Evolutionary conservation across 106 monocot genomes (phyloP), one percentile per base, ranked within the genome.

Genomic region (Dactylorhiza incarnata): DNA sequence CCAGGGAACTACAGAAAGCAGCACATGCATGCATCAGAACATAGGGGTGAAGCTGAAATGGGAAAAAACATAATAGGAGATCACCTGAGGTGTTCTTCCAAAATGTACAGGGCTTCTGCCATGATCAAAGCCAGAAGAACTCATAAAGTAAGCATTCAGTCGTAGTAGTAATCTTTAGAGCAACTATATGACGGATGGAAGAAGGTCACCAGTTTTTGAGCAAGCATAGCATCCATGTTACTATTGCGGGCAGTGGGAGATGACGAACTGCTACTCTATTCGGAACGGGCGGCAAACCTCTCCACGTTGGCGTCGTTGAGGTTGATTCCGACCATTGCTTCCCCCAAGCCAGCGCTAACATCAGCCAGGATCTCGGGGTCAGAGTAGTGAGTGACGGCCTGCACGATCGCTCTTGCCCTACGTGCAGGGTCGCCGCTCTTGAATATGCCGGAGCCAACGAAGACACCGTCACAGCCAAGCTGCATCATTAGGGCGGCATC

Each of bases 401-500:
- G 86, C 23, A 86, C 86, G 45, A 86, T 86, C 3, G 82, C 82
- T 29, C 82, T 70, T 7, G 86, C 86, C 55, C 82, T 71, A 43
- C 73, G 50, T 6, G 86, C 77, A 10, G 86, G 86, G 8, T 86
- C 82, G 54, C 82, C 86, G 45, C 82, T 86, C 79, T 86, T 86
- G 68, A 86, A 86, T 25, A 86, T 77, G 14, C 86, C 82, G 9
- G 86, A 86, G 8, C 86, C 86, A 0, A 86, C 86, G 67, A 86
- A 86, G 49, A 86, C 86, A 25, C 86, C 86, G 51, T 86, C 86
- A 67, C 82, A 86, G 2, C 82, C 86, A 13, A 86, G 73, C 79
- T 86, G 86, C 86, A 86, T 86, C 86, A 86, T 86, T 13, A 86
- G 82, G 11, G 86, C 82, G 0, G 86, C 86, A 25, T 86, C 86